These are phyloP conservation scores for Yarrowia hollandica DNA, from an alignment of 805 yeast genomes.

Conservation along the genomic window DNA sequence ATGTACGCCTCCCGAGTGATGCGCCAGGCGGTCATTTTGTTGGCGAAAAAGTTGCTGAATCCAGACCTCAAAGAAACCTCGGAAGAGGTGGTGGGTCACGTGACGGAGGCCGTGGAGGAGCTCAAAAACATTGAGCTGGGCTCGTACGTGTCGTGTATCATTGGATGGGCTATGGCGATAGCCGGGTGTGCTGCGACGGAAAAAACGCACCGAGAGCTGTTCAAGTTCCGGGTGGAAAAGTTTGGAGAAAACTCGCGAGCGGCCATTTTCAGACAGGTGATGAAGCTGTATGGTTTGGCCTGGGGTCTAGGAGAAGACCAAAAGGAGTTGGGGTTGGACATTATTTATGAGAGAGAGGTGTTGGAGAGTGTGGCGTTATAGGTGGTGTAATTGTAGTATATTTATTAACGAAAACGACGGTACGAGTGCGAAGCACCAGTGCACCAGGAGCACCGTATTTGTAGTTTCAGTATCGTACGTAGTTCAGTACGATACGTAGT, in stretches of 20 bases:
- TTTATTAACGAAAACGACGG: too few relatives aligned
- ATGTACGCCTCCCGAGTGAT: constrained; percentile 7
- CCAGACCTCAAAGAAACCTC: not conserved
- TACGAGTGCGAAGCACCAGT: too few relatives aligned
- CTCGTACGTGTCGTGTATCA: constrained; percentile 18
- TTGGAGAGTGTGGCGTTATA: constrained; percentile 9
- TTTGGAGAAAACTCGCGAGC: constrained; percentile 22
- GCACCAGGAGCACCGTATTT: too few relatives aligned
- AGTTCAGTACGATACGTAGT: too few relatives aligned
- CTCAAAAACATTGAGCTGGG: constrained; percentile 30
- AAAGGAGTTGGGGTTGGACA: constrained; percentile 1
- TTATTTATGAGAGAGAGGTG: constrained; percentile 22
- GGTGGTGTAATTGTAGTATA: too few relatives aligned
- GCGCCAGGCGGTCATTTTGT: constrained; percentile 7
- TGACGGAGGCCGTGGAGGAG: constrained; percentile 2
- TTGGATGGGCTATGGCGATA: constrained; percentile 21
- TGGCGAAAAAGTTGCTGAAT: constrained; percentile 8
- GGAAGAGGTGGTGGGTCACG: not conserved
- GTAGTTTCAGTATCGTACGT: too few relatives aligned
- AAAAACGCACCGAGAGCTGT: constrained; percentile 3
- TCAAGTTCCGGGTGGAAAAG: constrained; percentile 18
- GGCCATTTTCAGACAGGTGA: not conserved
- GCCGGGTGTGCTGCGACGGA: constrained; percentile 12
- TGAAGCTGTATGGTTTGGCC: constrained; percentile 4
- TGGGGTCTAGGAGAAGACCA: constrained; percentile 11